Conservation (phyloP, 2,329 filamentous ascomycete genomes). For the Fusarium nematophilum region DNA sequence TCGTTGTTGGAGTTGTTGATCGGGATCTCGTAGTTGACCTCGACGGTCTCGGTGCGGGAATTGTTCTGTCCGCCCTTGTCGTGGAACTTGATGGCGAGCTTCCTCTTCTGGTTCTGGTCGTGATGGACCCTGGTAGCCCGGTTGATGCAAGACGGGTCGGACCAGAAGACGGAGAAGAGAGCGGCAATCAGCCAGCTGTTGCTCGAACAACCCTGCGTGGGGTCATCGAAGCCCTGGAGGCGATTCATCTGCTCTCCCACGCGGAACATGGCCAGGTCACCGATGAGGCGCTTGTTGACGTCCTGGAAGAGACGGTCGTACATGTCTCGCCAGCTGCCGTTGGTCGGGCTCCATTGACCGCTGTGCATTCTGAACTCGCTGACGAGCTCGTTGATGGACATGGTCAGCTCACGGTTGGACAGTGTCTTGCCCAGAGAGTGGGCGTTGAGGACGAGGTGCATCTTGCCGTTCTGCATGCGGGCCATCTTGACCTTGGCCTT, state of each 20-base stretch:
- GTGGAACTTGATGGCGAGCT: slow-evolving; percentile 53
- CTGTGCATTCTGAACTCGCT: slow-evolving; percentile 51
- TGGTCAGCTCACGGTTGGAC: slow-evolving; percentile 53
- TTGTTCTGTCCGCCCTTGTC: slow-evolving; percentile 59
- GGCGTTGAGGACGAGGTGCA: slow-evolving; percentile 54
- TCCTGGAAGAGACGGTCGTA: slow-evolving; percentile 50
- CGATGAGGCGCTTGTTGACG: slow-evolving; percentile 47
- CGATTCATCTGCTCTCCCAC: slow-evolving; percentile 36
- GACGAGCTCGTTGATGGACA: slow-evolving; percentile 54
- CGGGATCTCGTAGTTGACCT: slow-evolving; percentile 57
- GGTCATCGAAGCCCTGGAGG: slow-evolving; percentile 52
- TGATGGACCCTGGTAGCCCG: slow-evolving; percentile 46
- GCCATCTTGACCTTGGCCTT: slow-evolving; percentile 53
- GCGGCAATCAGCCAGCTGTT: slow-evolving; percentile 59
- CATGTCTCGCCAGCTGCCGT: slow-evolving; percentile 55
- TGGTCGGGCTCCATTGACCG: slow-evolving; percentile 53
- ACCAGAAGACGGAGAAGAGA: slow-evolving; percentile 59
- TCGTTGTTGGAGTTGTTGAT: slow-evolving; percentile 57
- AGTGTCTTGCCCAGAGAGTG: slow-evolving; percentile 50
- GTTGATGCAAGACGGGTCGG: slow-evolving; percentile 56
- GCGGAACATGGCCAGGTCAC: slow-evolving; percentile 46
- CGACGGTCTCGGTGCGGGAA: slow-evolving; percentile 50
- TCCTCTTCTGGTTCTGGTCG: slow-evolving; percentile 42
- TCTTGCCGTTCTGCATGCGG: slow-evolving; percentile 58
- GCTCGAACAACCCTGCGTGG: slow-evolving; percentile 54